Evolutionary conservation across 495 filamentous ascomycete species (phyloP).

Genomic region (Xylona heveae): DNA sequence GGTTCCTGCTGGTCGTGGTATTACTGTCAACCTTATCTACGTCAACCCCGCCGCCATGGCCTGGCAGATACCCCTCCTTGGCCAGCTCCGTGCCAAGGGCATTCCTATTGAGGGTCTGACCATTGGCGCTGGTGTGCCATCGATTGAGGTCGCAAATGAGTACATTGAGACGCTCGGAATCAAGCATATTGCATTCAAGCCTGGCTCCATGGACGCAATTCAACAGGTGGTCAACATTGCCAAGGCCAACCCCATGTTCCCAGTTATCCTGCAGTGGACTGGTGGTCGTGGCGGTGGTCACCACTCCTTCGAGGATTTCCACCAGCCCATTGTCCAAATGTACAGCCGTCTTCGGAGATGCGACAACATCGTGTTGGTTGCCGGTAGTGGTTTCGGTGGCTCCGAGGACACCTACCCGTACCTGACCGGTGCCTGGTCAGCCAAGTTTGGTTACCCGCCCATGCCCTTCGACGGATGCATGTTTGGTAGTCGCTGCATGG

Average conservation of each 20-base stretch:
- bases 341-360: conserved; percentile 66
- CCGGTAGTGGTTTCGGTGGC: conserved; percentile 81
- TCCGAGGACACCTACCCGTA: conserved; percentile 87
- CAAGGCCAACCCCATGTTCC: conserved; percentile 74
- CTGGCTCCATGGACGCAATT: conserved; percentile 74
- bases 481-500: conserved; percentile 87
- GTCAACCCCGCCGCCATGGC: conserved; percentile 90
- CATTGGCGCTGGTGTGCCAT: conserved; percentile 85
- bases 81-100: conserved; percentile 63
- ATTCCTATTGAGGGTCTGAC: conserved; percentile 88
- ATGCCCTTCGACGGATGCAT: conserved; percentile 90
- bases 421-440: conserved; percentile 72
- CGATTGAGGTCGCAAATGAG: conserved; percentile 81
- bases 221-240: conserved; percentile 83
- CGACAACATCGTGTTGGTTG: conserved; percentile 71
- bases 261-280: conserved; percentile 85
- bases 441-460: conserved; percentile 63
- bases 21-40: conserved; percentile 89
- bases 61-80: conserved; percentile 91
- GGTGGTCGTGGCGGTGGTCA: conserved; percentile 86
- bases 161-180: conserved; percentile 87
- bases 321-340: conserved; percentile 80
- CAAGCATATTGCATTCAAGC: conserved; percentile 91
- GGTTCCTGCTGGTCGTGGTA: conserved; percentile 78
- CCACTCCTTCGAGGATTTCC: conserved; percentile 91